These are phyloP conservation scores for Endocladia muricata DNA, from an alignment of 31 red algal genomes.

Conservation along the genomic window DNA sequence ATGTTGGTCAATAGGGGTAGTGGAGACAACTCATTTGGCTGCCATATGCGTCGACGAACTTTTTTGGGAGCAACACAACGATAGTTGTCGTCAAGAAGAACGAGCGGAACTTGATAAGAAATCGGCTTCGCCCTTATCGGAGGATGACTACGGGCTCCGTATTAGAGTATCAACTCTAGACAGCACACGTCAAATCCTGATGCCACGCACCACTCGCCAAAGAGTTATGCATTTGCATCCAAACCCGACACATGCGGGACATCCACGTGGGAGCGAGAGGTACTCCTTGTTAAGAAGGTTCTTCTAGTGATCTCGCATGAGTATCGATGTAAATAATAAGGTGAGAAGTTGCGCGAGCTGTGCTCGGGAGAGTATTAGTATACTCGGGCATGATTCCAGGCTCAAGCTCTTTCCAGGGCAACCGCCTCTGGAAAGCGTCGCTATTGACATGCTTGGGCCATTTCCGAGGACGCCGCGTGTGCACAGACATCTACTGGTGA, in stretches of 20 bases:
- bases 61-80: too few species aligned
- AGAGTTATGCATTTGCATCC: neutral
- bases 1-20: too few species aligned
- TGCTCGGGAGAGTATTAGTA: neutral
- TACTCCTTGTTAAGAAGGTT: neutral
- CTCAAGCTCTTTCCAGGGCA: neutral
- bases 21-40: too few species aligned
- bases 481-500: constrained; percentile 17
- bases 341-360: neutral
- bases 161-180: too few species aligned
- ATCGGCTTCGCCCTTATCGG: too few species aligned
- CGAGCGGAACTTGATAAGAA: too few species aligned
- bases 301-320: neutral
- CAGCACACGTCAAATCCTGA: too few species aligned
- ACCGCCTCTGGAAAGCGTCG: neutral
- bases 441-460: constrained; percentile 12
- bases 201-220: neutral
- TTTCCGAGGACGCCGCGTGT: neutral
- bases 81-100: too few species aligned
- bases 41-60: too few species aligned
- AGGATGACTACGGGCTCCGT: too few species aligned
- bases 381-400: neutral
- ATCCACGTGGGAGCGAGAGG: neutral
- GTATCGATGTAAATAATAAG: neutral
- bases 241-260: neutral